phyloP scores from a whole-genome alignment of 768 basidiomycete genomes.

The Boletus pseudopeckii region DNA sequence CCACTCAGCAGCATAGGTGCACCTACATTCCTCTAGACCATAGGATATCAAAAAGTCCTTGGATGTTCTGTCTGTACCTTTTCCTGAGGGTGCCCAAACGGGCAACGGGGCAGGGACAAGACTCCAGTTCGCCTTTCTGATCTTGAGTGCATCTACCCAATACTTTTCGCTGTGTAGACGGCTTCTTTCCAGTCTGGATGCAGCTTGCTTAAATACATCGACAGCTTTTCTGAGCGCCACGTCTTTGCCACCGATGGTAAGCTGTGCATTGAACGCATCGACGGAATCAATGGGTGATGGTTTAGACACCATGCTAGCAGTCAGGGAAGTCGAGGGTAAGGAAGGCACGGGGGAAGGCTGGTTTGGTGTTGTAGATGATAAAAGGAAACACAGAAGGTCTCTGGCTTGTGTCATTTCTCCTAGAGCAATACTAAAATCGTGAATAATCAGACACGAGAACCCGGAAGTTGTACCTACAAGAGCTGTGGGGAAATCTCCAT shows the following conservation, averaged over 20 bases:
- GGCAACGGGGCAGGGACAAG: slow-evolving; percentile 78
- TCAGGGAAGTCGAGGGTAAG: slow-evolving; percentile 39
- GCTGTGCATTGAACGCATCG: slow-evolving; percentile 67
- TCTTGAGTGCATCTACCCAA: slow-evolving; percentile 79
- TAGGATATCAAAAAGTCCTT: slow-evolving; percentile 81
- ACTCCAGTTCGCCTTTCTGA: slow-evolving; percentile 76
- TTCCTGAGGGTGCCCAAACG: slow-evolving; percentile 62
- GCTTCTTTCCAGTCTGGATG: slow-evolving; percentile 63
- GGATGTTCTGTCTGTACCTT: slow-evolving; percentile 75
- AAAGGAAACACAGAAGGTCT: slow-evolving; percentile 61
- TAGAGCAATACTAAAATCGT: slow-evolving; percentile 54
- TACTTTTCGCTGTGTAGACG: slow-evolving; percentile 65
- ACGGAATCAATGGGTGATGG: slow-evolving; percentile 64
- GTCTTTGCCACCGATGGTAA: slow-evolving; percentile 77
- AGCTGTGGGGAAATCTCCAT: slow-evolving; percentile 67
- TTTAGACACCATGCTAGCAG: slow-evolving; percentile 64
- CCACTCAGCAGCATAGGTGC: neutral
- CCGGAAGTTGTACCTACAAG: slow-evolving; percentile 49
- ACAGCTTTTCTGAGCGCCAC: slow-evolving; percentile 74
- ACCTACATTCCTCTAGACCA: slow-evolving; percentile 79
- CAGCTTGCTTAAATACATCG: slow-evolving; percentile 64
- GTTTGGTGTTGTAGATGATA: slow-evolving; percentile 41
- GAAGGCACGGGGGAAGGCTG: slow-evolving; percentile 29
- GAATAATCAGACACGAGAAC: slow-evolving; percentile 4
- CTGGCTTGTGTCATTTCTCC: slow-evolving; percentile 79